Base-by-base conservation (phyloP, 495 filamentous ascomycete species). In the Hypoxylon fuscum region DNA sequence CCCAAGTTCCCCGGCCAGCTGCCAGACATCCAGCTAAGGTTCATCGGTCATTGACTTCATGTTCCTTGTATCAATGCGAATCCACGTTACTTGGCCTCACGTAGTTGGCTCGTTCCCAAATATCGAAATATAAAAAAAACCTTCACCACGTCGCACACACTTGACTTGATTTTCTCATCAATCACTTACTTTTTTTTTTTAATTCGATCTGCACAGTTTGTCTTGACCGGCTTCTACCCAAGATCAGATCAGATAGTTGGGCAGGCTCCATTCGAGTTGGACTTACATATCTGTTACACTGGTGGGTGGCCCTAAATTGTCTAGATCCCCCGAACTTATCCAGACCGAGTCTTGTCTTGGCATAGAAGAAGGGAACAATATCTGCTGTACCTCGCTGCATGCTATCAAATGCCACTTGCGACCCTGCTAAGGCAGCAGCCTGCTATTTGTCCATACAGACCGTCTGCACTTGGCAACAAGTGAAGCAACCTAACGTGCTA, bases 401-500 rank as follows among this genome's bases (percentile, higher is more conserved):
- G 59, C 34, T 58, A 43, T 55, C 59, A 42, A 42, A 61, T 66
- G 18, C 57, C 35, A 53, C 38, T 32, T 53, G 47, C 47, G 25
- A 61, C 52, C 47, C 47, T 48, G 35, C 17, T 25, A 57, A 57
- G 46, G 59, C 48, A 50, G 29, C 46, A 34, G 40, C 49, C 31
- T 63, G 54, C 31, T 38, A 68, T 68, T 59, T 47, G 59, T 55
- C 32, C 59, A 32, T n/a, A 35, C 47, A 37, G 31, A 49, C 25
- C 25, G 25, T 27, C 25, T 45, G 49, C 47, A 54, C 59, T 25
- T 45, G 48, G 48, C 44, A 45, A 37, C 41, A 49, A 50, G 47
- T 58, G 34, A 62, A 53, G 53, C 62, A 61, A 66, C 63, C 52
- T 54, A 57, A 62, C 47, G 48, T 64, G 55, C 61, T 49, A 51